Evolutionary conservation across 768 basidiomycete species (phyloP), one percentile per base, ranked within the genome.

Genomic region (Tulasnella sp.): DNA sequence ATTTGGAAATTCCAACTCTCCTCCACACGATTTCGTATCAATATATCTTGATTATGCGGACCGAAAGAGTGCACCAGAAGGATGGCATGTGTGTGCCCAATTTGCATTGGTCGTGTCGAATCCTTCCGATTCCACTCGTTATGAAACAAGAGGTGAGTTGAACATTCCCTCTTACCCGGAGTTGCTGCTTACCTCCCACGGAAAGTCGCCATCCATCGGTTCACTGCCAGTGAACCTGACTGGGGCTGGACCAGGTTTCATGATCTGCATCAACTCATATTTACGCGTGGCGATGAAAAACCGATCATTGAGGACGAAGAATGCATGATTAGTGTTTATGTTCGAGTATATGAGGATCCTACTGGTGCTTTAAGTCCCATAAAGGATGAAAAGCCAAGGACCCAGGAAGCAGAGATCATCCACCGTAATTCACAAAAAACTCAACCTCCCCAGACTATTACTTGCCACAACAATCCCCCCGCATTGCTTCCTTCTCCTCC

Each of bases 221-320:
- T 99, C 70, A 93, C 96, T 63, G 78, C 90, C 53, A 93, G 98
- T 69, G 95, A 99, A 67, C 93, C 90, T 62, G 95, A 99, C 68
- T 99, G 95, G 95, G 95, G 95, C 47, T 99, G 98, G 69, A 98
- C 95, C 53, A 84, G 95, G 43, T 99, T 99, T 64, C 92, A 90
- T 66, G 95, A 99, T 69, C 72, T 99, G 47, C 79, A 92, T 59
- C 98, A 99, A 67, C 72, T 93, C 12, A 92, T 83, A 70, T 82
- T 73, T 57, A 83, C 89, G 62, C 88, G 91, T 54, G 83, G 84
- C 6, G 78, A 89, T 50, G 68, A 69, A 54, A 78, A 86, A 44
- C 83, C 95, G 15, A 95, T 92, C 20, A 95, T 99, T 58, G 95
- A 99, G 68, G 85, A 92, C 29, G 93, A 98, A 61, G 75, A 83